Evolutionary conservation across 1,284 basidiomycete species (phyloP), one percentile per base, ranked within the genome.

Genomic region (Inonotus hispidus): DNA sequence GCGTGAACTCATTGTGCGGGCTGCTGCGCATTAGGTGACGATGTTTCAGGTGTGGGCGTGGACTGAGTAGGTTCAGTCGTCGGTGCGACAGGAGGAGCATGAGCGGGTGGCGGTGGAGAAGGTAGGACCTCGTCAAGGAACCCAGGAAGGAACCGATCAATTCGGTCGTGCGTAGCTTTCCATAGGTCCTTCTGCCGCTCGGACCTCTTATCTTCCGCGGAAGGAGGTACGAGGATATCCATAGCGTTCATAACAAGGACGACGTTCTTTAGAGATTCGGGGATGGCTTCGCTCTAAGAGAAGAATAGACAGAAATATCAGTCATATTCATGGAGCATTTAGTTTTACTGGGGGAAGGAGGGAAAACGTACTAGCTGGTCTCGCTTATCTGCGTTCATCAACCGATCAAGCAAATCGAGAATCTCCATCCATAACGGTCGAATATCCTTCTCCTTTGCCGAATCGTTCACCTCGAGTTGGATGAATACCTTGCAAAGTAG

Each of bases 201-300:
- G 54, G 82, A 80, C 52, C 88, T 82, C 43, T 75, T 69, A 62
- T 81, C 80, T 0, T 71, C 67, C 1, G 74, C 67, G 25, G 79
- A 76, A 7, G 91, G 88, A 1, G 90, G 90, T 3, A 93, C 80
- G 21, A 98, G 82, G 59, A 96, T 84, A 3, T 83, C 82, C 0
- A 88, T 88, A 1, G 93, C 91, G 69, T 95, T 88, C 94, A 99
- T 96, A 49, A 99, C 97, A 56, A 99, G 82, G 25, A 99, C 75
- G 37, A 98, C 92, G 71, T 99, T 99, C 77, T 99, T 99, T 66
- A 99, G 80, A 5, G 94, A 95, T 74, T 99, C 97, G 0, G 92
- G 93, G 29, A 98, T 83, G 0, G 95, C 95, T 72, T 99, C 96
- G 69, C 90, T 88, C 93, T 95, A 43, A n/a, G 55, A 7, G 11